Evolutionary conservation across 140 eudicot species (phyloP).

Genomic region (Flaveria floridana): DNA sequence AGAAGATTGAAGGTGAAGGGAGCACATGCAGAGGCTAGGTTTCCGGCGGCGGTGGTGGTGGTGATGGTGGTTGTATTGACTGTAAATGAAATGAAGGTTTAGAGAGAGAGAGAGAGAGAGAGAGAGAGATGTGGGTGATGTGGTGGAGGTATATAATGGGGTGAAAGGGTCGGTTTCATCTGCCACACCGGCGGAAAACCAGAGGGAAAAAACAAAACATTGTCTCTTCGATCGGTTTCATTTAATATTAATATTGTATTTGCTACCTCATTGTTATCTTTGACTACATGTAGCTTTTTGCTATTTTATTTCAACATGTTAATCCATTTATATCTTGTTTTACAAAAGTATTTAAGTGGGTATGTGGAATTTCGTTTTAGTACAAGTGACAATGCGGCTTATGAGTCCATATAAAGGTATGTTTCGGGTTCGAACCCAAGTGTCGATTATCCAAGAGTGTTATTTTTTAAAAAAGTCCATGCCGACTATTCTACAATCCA

Average conservation of each 20-base stretch:
- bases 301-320: background rate
- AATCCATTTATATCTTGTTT: background rate
- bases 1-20: constrained; percentile 19
- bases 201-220: constrained; percentile 58
- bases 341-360: no score
- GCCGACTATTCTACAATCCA: no score
- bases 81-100: background rate
- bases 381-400: no score
- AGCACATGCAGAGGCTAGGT: constrained; percentile 48
- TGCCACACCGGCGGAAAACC: constrained; percentile 89
- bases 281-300: background rate
- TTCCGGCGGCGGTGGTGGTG: constrained; percentile 40
- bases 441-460: no score
- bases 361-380: no score
- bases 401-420: no score
- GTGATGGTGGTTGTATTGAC: constrained; percentile 8
- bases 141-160: constrained; percentile 77
- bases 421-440: no score
- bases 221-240: constrained; percentile 35
- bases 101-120: constrained; percentile 20
- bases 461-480: no score
- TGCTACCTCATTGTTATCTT: constrained; percentile 11
- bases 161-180: constrained; percentile 67
- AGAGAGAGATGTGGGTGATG: constrained; percentile 26
- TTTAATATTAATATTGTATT: constrained; percentile 13